Evolutionary conservation across 2,329 filamentous ascomycete species (phyloP).

Genomic region (Pseudogymnoascus sp.): DNA sequence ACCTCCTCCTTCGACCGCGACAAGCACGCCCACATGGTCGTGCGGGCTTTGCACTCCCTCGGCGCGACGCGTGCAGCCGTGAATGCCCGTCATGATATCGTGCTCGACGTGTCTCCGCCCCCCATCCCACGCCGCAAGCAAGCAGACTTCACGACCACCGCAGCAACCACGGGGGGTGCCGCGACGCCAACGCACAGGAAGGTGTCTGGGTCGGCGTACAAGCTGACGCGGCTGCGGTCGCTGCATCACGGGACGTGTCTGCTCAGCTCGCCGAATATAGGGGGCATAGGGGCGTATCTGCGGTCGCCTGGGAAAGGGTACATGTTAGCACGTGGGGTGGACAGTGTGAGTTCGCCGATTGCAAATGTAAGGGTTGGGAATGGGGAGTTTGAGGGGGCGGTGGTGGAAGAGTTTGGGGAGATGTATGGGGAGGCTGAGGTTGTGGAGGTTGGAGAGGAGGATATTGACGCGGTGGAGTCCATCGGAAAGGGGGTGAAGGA

Average conservation of each 20-base stretch:
- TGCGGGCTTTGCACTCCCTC: constrained; percentile 62
- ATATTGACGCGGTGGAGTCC: constrained; percentile 38
- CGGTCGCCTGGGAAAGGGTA: constrained; percentile 69
- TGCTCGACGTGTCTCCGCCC: constrained; percentile 48
- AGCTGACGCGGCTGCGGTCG: constrained; percentile 71
- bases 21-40: constrained; percentile 87
- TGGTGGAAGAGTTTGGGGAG: constrained; percentile 54
- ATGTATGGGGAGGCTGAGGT: constrained; percentile 51
- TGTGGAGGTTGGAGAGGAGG: constrained; percentile 32
- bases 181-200: constrained; percentile 50
- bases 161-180: neutral
- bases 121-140: neutral
- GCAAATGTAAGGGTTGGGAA: constrained; percentile 62
- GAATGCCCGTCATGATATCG: constrained; percentile 89
- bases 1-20: constrained; percentile 69
- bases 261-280: constrained; percentile 66
- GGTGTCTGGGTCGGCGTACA: constrained; percentile 90
- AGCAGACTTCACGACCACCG: neutral
- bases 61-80: constrained; percentile 58
- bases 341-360: constrained; percentile 81
- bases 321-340: constrained; percentile 76
- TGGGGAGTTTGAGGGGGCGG: constrained; percentile 41
- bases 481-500: constrained; percentile 56
- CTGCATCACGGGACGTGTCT: constrained; percentile 93
- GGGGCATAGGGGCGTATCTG: constrained; percentile 59